Conservation (phyloP, 805 yeast genomes). For the Torulaspora maleeae region DNA sequence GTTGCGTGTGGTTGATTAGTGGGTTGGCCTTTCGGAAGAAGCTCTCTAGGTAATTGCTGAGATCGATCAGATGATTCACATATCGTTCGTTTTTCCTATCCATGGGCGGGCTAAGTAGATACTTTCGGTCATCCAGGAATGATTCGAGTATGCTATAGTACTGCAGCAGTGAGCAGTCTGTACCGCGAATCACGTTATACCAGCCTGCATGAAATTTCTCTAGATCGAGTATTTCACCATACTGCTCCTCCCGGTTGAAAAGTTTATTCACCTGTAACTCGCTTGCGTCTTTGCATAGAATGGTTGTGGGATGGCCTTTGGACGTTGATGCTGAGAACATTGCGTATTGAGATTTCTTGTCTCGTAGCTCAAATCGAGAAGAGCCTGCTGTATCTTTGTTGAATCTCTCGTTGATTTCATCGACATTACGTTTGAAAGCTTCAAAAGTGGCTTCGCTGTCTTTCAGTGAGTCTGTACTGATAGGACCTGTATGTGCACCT, state of each 20-base stretch:
- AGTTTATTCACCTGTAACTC: slow-evolving; percentile 45
- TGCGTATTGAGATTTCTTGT: slow-evolving; percentile 17
- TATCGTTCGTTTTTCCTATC: slow-evolving; percentile 38
- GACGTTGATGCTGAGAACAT: slow-evolving; percentile 25
- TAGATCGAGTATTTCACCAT: slow-evolving; percentile 63
- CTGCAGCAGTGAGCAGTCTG: slow-evolving; percentile 43
- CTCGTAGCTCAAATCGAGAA: slow-evolving; percentile 14
- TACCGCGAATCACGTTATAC: slow-evolving; percentile 41
- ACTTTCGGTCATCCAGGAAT: slow-evolving; percentile 34
- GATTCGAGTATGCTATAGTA: slow-evolving; percentile 47
- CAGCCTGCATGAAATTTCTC: slow-evolving; percentile 47
- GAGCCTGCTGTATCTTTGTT: slow-evolving; percentile 25
- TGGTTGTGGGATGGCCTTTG: slow-evolving; percentile 15
- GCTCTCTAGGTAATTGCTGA: slow-evolving; percentile 46
- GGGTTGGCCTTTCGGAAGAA: slow-evolving; percentile 50
- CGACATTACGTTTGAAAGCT: slow-evolving; percentile 22
- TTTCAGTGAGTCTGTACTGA: slow-evolving; percentile 28
- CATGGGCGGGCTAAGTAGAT: slow-evolving; percentile 25
- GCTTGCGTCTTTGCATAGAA: slow-evolving; percentile 49
- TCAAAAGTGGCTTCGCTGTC: slow-evolving; percentile 32
- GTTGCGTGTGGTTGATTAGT: slow-evolving; percentile 38
- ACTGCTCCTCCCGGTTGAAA: slow-evolving; percentile 57
- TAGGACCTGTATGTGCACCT: slow-evolving; percentile 23
- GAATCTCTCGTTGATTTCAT: slow-evolving; percentile 9
- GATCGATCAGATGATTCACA: slow-evolving; percentile 40